A percentile compares a stretch with the other conserved stretches of the same genome.
Evolutionary conservation across 768 basidiomycete genomes (phyloP).

Genomic region (Mycena amicta): DNA sequence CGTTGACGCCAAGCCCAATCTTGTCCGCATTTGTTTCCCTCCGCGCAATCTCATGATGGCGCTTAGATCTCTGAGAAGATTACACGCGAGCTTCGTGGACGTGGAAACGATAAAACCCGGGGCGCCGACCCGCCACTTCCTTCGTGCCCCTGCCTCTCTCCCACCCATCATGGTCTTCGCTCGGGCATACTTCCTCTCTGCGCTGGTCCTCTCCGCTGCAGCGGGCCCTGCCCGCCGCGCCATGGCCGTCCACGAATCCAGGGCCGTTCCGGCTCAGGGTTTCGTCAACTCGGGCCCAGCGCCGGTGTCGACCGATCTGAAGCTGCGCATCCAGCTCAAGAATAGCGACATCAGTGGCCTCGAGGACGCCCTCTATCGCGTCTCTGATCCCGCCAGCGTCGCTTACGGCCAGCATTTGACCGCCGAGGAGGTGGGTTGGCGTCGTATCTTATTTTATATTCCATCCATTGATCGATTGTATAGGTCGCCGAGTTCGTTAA

Average conservation of each 20-base stretch:
- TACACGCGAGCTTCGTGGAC: too few species aligned
- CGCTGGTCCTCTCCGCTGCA: too few species aligned
- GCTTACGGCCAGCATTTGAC: conserved; percentile 34
- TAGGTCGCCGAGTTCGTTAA: conserved; percentile 41
- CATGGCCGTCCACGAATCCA: conserved; percentile 30
- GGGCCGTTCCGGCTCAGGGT: conserved; percentile 25
- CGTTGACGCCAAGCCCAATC: too few species aligned
- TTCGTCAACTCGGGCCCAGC: conserved; percentile 32
- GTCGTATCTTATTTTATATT: background rate
- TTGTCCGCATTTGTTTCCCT: too few species aligned
- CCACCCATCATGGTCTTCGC: too few species aligned
- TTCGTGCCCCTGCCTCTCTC: too few species aligned
- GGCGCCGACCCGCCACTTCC: too few species aligned
- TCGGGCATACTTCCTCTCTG: too few species aligned
- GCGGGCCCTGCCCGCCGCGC: too few species aligned
- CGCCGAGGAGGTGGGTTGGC: conserved; percentile 32
- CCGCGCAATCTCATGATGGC: too few species aligned
- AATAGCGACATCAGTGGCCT: conserved; percentile 24
- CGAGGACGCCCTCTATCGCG: conserved; percentile 29
- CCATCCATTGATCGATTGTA: background rate
- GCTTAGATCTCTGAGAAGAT: too few species aligned
- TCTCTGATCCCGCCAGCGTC: conserved; percentile 34
- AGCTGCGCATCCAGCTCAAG: conserved; percentile 34
- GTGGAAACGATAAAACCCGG: too few species aligned
- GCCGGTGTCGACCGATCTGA: conserved; percentile 26